A percentile compares a stretch with the other conserved stretches of the same genome.
Conservation (phyloP, 2,329 filamentous ascomycete genomes). For the Aureobasidium vineae region DNA sequence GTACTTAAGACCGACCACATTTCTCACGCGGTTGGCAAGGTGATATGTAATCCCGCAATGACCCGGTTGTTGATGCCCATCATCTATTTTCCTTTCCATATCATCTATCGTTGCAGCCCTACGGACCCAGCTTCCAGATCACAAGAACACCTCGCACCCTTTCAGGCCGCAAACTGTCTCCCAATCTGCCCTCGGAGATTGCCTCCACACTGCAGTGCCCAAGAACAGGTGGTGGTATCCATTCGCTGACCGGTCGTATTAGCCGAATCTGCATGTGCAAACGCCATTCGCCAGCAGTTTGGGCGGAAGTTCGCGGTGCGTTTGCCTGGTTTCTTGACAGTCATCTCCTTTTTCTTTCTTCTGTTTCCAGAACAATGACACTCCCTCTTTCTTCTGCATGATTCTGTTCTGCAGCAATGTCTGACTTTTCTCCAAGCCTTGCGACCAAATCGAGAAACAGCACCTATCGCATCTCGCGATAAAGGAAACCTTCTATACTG, state of each 20-base stretch:
- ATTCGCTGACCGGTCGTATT: slow-evolving; percentile 24
- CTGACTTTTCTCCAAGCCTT: slow-evolving; percentile 21
- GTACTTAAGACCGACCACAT: slow-evolving; percentile 7
- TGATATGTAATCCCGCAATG: slow-evolving; percentile 14
- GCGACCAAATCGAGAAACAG: neutral
- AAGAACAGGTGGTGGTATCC: neutral
- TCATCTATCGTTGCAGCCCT: slow-evolving; percentile 21
- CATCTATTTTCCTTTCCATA: slow-evolving; percentile 15
- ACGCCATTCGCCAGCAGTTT: slow-evolving; percentile 27
- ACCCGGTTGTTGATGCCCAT: slow-evolving; percentile 16
- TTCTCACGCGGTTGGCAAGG: slow-evolving; percentile 14
- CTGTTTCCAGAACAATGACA: slow-evolving; percentile 7
- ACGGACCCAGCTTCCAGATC: slow-evolving; percentile 9
- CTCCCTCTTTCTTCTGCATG: slow-evolving; percentile 20
- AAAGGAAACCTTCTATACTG: neutral
- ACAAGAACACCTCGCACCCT: neutral
- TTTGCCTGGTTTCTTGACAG: slow-evolving; percentile 25
- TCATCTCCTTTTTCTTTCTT: slow-evolving; percentile 11
- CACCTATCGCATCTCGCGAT: neutral
- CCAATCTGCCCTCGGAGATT: neutral
- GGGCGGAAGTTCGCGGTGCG: slow-evolving; percentile 22
- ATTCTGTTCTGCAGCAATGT: slow-evolving; percentile 22
- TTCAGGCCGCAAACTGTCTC: neutral
- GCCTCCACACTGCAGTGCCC: slow-evolving; percentile 3
- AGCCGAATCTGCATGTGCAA: slow-evolving; percentile 27